Evolutionary conservation across 768 basidiomycete species (phyloP), one percentile per base, ranked within the genome.

Genomic region (Leucosporidium scottii): DNA sequence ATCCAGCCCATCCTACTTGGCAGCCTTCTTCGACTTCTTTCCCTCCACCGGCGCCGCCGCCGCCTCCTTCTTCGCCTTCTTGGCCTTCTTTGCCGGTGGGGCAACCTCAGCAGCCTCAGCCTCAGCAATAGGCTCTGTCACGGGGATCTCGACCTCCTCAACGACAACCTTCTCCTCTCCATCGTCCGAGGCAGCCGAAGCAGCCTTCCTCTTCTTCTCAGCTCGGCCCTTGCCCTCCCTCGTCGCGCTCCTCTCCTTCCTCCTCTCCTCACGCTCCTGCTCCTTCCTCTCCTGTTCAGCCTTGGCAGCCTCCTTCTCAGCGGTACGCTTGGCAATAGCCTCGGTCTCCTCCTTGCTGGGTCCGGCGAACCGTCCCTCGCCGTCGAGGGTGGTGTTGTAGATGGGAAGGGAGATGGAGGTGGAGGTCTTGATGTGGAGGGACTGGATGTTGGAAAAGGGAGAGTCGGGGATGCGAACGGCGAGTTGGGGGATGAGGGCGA

Each of bases 361-460:
- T 59, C 63, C 83, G 36, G 86, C 85, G n/a, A 96, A 82, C 8
- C 28, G 18, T 7, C 59, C 59, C 8, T 82, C 80, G 77, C 88
- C 90, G 27, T 82, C 84, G 91, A 93, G 66, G 1, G 64, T 25
- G 2, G 66, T 54, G 61, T 62, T 63, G 64, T 65, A 99, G 75
- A 99, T 86, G 7, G 96, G 96, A n/a, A 99, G 79, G 71, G 87
- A 85, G 44, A 86, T 82, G 61, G 89, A 90, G 17, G 84, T 84
- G 72, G 85, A 89, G 1, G 92, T 94, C 79, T 98, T 98, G 80
- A 99, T 85, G 71, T 90, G 84, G 25, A 99, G 78, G 65, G 85
- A 87, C 75, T 93, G 91, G 61, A 98, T 81, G 78, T 97, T 96
- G 62, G 88, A 87, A 93, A 93, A 98, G 31, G 85, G 86, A 65